A percentile compares a stretch with the other conserved stretches of the same genome.
These are phyloP conservation scores for Saccharomyces mikatae DNA, from an alignment of 805 yeast genomes.

Conservation along the genomic window DNA sequence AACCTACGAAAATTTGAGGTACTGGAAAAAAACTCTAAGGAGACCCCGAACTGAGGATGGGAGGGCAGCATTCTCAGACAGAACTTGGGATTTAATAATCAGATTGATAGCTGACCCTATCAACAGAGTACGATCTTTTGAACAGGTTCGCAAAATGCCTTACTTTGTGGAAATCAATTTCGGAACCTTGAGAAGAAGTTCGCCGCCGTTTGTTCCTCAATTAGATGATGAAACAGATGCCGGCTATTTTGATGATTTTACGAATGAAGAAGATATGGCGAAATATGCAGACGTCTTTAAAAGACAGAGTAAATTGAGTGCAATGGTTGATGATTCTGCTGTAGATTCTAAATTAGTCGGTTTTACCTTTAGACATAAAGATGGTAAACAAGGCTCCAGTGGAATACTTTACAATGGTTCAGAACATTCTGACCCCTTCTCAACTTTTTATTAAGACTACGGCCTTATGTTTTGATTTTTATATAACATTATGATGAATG, in stretches of 20 bases:
- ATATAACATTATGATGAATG: not conserved
- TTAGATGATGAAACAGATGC: conserved; percentile 96
- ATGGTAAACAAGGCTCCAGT: conserved; percentile 33
- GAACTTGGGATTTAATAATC: conserved; percentile 87
- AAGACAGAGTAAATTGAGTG: conserved; percentile 78
- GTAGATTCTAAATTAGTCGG: conserved; percentile 79
- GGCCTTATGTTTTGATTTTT: not conserved
- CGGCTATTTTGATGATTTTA: conserved; percentile 96
- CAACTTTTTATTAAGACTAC: conserved; percentile 26
- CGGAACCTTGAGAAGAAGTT: conserved; percentile 53
- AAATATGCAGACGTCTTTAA: conserved; percentile 95
- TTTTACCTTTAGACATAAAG: conserved; percentile 84
- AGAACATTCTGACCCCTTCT: conserved; percentile 32
- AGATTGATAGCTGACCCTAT: conserved; percentile 74
- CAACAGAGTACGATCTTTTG: conserved; percentile 66
- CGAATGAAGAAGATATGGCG: conserved; percentile 93
- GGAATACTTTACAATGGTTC: conserved; percentile 31
- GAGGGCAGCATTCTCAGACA: conserved; percentile 83
- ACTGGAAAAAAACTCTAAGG: conserved; percentile 82
- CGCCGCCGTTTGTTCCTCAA: conserved; percentile 96
- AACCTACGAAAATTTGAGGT: conserved; percentile 85
- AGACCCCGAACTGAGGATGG: conserved; percentile 92
- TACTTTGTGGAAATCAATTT: conserved; percentile 84
- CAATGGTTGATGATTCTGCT: conserved; percentile 46
- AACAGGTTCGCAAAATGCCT: conserved; percentile 69